Evolutionary conservation across 179 eudicot species (phyloP).

Genomic region (Patellifolia procumbens): DNA sequence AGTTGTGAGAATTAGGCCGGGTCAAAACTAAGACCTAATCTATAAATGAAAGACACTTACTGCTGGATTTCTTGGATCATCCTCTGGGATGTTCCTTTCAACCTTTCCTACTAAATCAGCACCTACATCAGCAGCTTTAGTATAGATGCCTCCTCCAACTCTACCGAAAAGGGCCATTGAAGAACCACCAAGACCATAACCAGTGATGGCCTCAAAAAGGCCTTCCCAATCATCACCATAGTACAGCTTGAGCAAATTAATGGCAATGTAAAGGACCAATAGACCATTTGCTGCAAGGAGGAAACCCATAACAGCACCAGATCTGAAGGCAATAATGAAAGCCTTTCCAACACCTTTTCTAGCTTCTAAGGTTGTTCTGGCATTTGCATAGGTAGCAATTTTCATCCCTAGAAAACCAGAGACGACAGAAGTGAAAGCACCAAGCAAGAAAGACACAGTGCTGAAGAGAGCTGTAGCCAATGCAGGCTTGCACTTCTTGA

Average conservation of each 20-base stretch:
- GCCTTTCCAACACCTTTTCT: conserved; percentile 96
- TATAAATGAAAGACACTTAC: conserved; percentile 37
- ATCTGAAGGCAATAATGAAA: conserved; percentile 82
- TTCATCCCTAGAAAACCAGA: conserved; percentile 98
- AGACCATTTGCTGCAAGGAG: conserved; percentile 97
- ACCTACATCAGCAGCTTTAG: conserved; percentile 98
- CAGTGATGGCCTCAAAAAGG: conserved; percentile 88
- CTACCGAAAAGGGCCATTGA: conserved; percentile 97
- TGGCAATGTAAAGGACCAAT: conserved; percentile 67
- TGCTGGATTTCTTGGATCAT: conserved; percentile 96
- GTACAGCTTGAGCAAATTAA: conserved; percentile 81
- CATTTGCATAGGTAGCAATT: conserved; percentile 95
- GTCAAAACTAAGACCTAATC: neutral
- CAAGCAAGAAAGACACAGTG: conserved; percentile 78
- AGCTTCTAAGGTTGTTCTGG: conserved; percentile 92
- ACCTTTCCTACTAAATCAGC: conserved; percentile 97
- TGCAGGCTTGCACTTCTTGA: conserved; percentile 85
- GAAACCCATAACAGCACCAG: conserved; percentile 98
- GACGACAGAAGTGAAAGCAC: conserved; percentile 77
- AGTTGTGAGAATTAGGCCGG: neutral
- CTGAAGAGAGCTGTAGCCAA: conserved; percentile 87
- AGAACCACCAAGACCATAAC: conserved; percentile 97
- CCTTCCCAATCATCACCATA: conserved; percentile 99
- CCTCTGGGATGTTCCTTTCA: conserved; percentile 95
- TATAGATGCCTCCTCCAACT: conserved; percentile 96